phyloP scores from a whole-genome alignment of 345 rosid species.

The Heritiera fomes region DNA sequence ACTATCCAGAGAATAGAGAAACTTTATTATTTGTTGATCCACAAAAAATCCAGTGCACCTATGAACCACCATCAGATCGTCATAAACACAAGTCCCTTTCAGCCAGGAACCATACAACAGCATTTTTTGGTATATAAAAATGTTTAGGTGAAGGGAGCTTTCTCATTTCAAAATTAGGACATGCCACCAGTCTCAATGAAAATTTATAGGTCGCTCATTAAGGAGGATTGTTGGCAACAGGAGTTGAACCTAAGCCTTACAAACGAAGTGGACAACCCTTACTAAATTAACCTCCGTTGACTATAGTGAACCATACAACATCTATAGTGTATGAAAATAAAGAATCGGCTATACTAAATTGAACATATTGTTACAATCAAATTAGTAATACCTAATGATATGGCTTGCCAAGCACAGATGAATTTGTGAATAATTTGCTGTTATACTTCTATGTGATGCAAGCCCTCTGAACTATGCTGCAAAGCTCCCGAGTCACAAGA shows the following conservation, averaged over 20 bases:
- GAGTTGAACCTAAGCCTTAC: no score
- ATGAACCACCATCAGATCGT: not conserved
- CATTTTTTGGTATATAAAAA: no score
- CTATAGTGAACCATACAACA: not conserved
- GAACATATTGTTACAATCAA: slow-evolving; percentile 4
- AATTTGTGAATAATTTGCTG: not conserved
- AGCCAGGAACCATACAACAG: no score
- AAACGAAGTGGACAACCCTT: no score
- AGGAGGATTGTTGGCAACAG: no score
- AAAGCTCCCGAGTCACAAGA: slow-evolving; percentile 10
- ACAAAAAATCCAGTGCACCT: not conserved
- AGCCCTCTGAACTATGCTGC: slow-evolving; percentile 22
- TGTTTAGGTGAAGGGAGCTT: no score
- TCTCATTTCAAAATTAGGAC: no score
- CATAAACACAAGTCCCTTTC: not conserved
- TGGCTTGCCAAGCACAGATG: not conserved
- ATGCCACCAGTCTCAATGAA: no score
- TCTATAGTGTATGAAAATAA: not conserved
- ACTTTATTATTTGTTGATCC: not conserved
- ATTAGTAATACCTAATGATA: slow-evolving; percentile 8
- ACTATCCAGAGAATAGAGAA: not conserved
- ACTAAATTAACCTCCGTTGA: no score
- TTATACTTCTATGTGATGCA: slow-evolving; percentile 39
- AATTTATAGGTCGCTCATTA: no score
- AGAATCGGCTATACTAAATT: slow-evolving; percentile 1